Base-by-base conservation (phyloP, 2,329 filamentous ascomycete genomes). In the Cadophora gregata region DNA sequence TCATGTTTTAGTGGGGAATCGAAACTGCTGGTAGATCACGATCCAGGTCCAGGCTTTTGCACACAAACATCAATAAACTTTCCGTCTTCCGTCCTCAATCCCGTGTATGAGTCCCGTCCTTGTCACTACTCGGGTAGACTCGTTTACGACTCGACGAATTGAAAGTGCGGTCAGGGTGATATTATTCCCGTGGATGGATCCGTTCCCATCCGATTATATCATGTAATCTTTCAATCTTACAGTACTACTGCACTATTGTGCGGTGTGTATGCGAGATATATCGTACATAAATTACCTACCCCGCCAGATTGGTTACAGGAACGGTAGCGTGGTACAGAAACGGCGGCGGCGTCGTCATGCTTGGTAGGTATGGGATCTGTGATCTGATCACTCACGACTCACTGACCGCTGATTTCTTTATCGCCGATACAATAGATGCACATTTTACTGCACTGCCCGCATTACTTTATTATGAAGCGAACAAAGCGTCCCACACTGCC, bases 201-300 rank as follows among this genome's bases (percentile, higher is more conserved):
- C n/a, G 16, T 10, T 56, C 31, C 29, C 53, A 24, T 42, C 12
- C 31, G 10, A 33, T 33, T 4, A 42, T 36, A 31, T 56, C 53
- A 21, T 21, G 50, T 12, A 53, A 7, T 27, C 50, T 56, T 12
- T 36, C 53, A 29, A 56, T 29, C 53, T 31, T 29, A 56, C n/a
- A n/a, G n/a, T n/a, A n/a, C n/a, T n/a, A n/a, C n/a, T n/a, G n/a
- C n/a, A n/a, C n/a, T n/a, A n/a, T n/a, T n/a, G n/a, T n/a, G n/a
- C n/a, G n/a, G n/a, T n/a, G n/a, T 24, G 24, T 50, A 51, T 51
- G 48, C 48, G 48, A 29, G 50, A 53, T 53, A 29, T 47, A 33
- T 33, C 10, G 5, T 48, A 48, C 24, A 8, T 48, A 10, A 8
- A 21, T 5, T 48, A 24, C 21, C 6, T 16, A 53, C 27, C 50